Conservation (phyloP, 1,284 basidiomycete genomes). For the Melanopsichium pennsylvanicum region DNA sequence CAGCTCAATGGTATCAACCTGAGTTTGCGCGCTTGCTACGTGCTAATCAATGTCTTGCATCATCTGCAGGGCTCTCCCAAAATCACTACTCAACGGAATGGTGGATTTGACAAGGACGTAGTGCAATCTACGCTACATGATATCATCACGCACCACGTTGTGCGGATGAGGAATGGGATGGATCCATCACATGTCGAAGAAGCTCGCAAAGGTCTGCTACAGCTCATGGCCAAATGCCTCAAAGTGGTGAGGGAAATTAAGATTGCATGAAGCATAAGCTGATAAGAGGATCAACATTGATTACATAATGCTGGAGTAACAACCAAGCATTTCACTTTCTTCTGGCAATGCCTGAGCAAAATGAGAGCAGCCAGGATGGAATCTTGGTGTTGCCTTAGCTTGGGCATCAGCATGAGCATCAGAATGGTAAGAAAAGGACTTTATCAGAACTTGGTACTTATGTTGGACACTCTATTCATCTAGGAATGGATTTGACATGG, state of each 20-base stretch:
- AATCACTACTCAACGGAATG: background rate
- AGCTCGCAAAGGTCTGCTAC: conserved; percentile 21
- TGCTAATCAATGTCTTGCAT: conserved; percentile 27
- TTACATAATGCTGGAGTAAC: conserved; percentile 6
- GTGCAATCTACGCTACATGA: conserved; percentile 15
- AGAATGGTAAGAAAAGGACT: no score
- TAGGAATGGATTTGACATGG: no score
- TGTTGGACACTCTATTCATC: no score
- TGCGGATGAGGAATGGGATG: conserved; percentile 3
- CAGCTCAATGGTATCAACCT: conserved; percentile 32
- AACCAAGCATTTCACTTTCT: no score
- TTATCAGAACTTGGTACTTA: no score
- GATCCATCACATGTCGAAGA: conserved; percentile 21
- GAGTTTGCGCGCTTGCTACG: conserved; percentile 27
- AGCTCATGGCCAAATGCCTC: conserved; percentile 30
- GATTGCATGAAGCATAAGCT: conserved; percentile 11
- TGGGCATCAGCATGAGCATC: no score
- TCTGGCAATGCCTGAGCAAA: no score
- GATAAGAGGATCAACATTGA: conserved; percentile 15
- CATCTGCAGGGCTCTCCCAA: background rate
- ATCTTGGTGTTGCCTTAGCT: no score
- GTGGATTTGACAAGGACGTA: conserved; percentile 6
- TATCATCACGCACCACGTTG: conserved; percentile 13
- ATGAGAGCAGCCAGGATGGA: conserved; percentile 27
- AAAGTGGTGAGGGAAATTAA: conserved; percentile 13